Conservation (phyloP, 352 stramenopile species). For the Halophytophthora batemanensis region DNA sequence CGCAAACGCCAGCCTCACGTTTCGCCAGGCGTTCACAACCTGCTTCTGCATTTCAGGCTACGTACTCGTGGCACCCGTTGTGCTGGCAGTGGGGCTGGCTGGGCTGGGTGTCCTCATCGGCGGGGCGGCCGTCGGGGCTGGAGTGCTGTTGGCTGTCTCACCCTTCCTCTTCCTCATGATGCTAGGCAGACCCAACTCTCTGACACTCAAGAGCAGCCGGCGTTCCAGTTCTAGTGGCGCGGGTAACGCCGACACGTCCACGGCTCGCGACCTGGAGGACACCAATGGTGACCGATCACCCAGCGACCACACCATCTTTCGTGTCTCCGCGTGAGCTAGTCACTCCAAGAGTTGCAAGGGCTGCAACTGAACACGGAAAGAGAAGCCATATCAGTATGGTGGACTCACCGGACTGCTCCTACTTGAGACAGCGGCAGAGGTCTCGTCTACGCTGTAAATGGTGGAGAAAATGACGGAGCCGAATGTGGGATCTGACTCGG, state of each 20-base stretch:
- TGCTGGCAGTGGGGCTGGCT: conserved; percentile 28
- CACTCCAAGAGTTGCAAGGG: conserved; percentile 9
- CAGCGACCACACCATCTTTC: conserved; percentile 28
- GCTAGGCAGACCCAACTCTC: conserved; percentile 15
- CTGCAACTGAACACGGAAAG: neutral
- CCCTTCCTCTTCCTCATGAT: conserved; percentile 27
- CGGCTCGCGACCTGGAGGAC: conserved; percentile 22
- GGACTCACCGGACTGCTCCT: too few species aligned
- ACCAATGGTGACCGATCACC: conserved; percentile 25
- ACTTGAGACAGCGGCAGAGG: too few species aligned
- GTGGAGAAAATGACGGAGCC: too few species aligned
- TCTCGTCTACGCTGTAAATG: too few species aligned
- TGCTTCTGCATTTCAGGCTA: conserved; percentile 63
- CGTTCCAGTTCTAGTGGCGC: conserved; percentile 13
- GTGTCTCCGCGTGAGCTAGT: conserved; percentile 16
- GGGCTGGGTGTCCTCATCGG: conserved; percentile 25
- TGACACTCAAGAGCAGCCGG: conserved; percentile 4
- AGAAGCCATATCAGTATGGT: conserved; percentile 2
- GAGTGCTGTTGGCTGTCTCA: conserved; percentile 25
- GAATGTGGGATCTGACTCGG: too few species aligned
- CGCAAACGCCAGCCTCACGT: conserved; percentile 32
- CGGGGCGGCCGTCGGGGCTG: conserved; percentile 20
- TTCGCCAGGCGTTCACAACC: conserved; percentile 56
- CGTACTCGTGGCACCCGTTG: conserved; percentile 45
- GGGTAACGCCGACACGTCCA: conserved; percentile 12